Conservation (phyloP, 1,284 basidiomycete genomes). For the Taiwanofungus camphoratus region DNA sequence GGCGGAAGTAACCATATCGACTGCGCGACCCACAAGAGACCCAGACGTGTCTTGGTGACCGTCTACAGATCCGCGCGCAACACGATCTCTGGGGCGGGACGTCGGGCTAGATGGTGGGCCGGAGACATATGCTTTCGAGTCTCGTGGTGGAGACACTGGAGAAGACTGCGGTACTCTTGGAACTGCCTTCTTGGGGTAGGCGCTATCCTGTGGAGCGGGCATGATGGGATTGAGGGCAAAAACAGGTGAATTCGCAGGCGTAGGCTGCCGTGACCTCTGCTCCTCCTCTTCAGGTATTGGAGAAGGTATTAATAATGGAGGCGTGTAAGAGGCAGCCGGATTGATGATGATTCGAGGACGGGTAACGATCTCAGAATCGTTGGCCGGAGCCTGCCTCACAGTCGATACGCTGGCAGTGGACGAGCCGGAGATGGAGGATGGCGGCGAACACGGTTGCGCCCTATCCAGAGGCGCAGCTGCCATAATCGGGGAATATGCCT, state of each 20-base stretch:
- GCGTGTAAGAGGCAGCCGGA: constrained; percentile 21
- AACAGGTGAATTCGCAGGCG: constrained; percentile 46
- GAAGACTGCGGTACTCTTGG: constrained; percentile 7
- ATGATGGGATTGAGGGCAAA: constrained; percentile 27
- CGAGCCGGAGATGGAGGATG: constrained; percentile 24
- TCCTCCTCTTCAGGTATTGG: constrained; percentile 36
- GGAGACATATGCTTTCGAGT: background rate
- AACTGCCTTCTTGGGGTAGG: constrained; percentile 1
- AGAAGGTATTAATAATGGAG: constrained; percentile 18
- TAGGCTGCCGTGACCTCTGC: constrained; percentile 33
- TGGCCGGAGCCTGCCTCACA: constrained; percentile 10
- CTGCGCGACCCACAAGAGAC: constrained; percentile 61
- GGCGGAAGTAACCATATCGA: constrained; percentile 62
- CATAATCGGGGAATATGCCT: constrained; percentile 24
- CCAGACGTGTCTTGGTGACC: constrained; percentile 25
- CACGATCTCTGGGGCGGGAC: constrained; percentile 9
- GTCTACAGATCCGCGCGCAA: constrained; percentile 22
- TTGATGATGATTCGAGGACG: constrained; percentile 8
- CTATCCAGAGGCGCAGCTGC: constrained; percentile 12
- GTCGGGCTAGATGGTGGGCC: constrained; percentile 2
- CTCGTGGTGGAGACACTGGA: constrained; percentile 1
- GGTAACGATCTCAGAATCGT: constrained; percentile 3
- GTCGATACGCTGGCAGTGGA: constrained; percentile 25
- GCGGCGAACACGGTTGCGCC: constrained; percentile 14
- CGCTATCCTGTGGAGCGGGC: constrained; percentile 8